Conservation (phyloP, 805 yeast genomes). For the Ogataea salicorniae region DNA sequence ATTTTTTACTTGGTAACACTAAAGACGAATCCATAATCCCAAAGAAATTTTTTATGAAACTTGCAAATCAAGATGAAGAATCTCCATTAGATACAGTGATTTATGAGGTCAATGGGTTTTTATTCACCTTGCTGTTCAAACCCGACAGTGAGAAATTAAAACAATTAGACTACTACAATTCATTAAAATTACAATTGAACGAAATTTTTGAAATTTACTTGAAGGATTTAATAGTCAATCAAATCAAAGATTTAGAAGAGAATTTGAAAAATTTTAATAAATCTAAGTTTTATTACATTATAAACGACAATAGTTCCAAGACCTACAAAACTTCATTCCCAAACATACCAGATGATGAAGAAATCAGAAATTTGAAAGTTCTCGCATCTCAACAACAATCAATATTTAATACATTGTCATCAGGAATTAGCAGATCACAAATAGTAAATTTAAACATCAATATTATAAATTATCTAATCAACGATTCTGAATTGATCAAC, state of each 20-base stretch:
- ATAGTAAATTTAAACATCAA: conserved; percentile 17
- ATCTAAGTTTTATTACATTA: conserved; percentile 19
- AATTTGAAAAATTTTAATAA: conserved; percentile 7
- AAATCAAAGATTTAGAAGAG: conserved; percentile 19
- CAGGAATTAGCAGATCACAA: conserved; percentile 10
- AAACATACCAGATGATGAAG: conserved; percentile 24
- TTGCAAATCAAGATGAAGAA: not conserved
- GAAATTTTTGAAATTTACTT: conserved; percentile 20
- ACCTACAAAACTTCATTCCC: conserved; percentile 25
- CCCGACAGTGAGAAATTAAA: not conserved
- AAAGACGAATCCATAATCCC: conserved; percentile 14
- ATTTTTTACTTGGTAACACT: conserved; percentile 22
- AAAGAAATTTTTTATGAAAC: conserved; percentile 11
- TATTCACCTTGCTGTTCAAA: conserved; percentile 21
- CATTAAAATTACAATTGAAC: conserved; percentile 16
- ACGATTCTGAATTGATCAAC: conserved; percentile 10
- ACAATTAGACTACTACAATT: conserved; percentile 5
- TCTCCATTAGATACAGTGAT: conserved; percentile 16
- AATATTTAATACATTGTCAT: not conserved
- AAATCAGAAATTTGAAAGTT: conserved; percentile 9
- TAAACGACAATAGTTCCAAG: conserved; percentile 16
- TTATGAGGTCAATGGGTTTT: conserved; percentile 28
- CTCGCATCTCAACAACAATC: conserved; percentile 3
- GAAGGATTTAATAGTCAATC: conserved; percentile 23
- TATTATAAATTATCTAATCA: conserved; percentile 14